phyloP scores from a whole-genome alignment of 2,329 filamentous ascomycete genomes.

The Zasmidium cellare region DNA sequence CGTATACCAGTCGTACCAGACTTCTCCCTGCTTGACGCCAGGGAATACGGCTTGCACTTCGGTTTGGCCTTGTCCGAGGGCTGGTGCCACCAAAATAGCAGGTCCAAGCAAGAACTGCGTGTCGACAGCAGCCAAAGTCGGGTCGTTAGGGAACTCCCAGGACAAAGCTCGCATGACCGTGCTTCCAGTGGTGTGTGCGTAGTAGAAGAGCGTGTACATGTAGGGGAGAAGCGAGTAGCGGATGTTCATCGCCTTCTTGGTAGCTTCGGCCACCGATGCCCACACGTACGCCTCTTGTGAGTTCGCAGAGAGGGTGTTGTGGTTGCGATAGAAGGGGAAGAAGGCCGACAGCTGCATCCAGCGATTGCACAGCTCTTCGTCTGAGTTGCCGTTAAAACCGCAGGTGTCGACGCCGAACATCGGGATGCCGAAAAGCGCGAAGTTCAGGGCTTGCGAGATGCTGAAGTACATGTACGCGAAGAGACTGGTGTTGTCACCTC shows the following conservation, averaged over 20 bases:
- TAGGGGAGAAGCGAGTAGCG: conserved; percentile 72
- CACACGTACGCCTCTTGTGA: conserved; percentile 72
- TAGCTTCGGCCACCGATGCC: conserved; percentile 64
- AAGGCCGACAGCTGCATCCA: conserved; percentile 75
- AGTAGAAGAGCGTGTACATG: conserved; percentile 72
- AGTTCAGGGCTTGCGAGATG: conserved; percentile 75
- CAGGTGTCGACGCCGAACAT: conserved; percentile 74
- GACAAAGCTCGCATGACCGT: conserved; percentile 72
- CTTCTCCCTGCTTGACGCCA: conserved; percentile 57
- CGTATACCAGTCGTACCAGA: conserved; percentile 84
- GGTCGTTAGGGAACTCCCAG: conserved; percentile 75
- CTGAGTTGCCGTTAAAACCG: conserved; percentile 67
- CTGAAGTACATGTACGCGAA: conserved; percentile 75
- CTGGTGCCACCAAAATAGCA: conserved; percentile 66
- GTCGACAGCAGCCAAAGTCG: conserved; percentile 64
- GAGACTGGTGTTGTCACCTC: conserved; percentile 68
- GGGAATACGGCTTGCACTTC: conserved; percentile 70
- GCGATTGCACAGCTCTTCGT: conserved; percentile 69
- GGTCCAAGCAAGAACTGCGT: conserved; percentile 71
- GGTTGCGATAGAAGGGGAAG: conserved; percentile 78
- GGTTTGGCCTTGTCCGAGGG: conserved; percentile 62
- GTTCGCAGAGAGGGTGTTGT: conserved; percentile 63
- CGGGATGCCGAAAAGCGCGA: conserved; percentile 72
- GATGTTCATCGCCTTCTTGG: conserved; percentile 67
- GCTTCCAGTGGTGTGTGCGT: conserved; percentile 63